Evolutionary conservation across 768 basidiomycete species (phyloP), one percentile per base, ranked within the genome.

Genomic region (Boletus sp.): DNA sequence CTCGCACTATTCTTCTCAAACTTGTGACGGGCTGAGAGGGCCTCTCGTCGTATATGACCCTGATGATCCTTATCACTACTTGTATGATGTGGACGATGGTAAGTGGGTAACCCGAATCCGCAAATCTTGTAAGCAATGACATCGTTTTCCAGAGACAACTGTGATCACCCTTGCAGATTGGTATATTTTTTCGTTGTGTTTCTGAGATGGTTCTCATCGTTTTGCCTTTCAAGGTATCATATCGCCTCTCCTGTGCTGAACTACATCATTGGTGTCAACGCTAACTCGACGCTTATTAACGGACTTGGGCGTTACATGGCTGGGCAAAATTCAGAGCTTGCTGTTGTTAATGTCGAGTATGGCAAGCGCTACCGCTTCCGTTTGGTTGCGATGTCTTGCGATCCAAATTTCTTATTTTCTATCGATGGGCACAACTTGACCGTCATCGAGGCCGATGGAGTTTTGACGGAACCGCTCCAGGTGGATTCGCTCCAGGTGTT

Each of bases 31-130:
- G 3, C 50, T 75, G 20, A 69, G 73, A 17, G 77, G 77, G 11
- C 62, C 76, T 29, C 54, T 79, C 5, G 71, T 79, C 14, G 71
- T 79, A 28, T 79, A 78, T 49, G 77, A 79, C 60, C 73, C 71
- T 7, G 14, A 69, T 5, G 79, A 80, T 59, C 78, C 78, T 20
- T 67, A 73, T 37, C 47, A 29, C 0, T 20, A 60, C 24, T 58
- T 76, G 39, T 80, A 80, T 55, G 78, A 79, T 39, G 71, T 79
- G n/a, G 78, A 80, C 52, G 75, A 81, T 62, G 77, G 77, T 77
- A 37, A 47, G 64, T 56, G 10, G 11, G 10, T 15, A 2, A 7
- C 7, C 1, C 1, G 18, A 54, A 20, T 18, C 5, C 6, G 8
- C 10, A 7, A 11, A 39, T 5, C 8, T n/a, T 36, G 28, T 54